A percentile compares a stretch with the other conserved stretches of the same genome.
Evolutionary conservation across 2,329 filamentous ascomycete species (phyloP).

Genomic region (Hypoxylon sp.): DNA sequence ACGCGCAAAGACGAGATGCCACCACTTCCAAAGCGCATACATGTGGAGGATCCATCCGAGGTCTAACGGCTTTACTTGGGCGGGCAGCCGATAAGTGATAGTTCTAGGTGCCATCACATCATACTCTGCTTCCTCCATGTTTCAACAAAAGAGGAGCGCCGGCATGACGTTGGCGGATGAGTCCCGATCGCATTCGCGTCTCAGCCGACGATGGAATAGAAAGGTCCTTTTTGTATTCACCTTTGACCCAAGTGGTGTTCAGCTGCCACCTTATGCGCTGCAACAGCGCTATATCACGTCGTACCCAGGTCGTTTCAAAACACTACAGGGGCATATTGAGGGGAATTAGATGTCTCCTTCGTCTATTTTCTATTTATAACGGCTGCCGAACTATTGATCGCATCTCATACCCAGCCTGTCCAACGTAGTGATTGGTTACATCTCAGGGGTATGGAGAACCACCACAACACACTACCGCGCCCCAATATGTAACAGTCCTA

Average conservation of each 20-base stretch:
- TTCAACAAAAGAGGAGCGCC: conserved; percentile 16
- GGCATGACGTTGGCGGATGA: background rate
- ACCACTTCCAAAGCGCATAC: background rate
- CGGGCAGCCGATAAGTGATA: background rate
- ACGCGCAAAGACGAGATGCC: background rate
- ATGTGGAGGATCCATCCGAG: conserved; percentile 5
- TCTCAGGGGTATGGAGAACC: background rate
- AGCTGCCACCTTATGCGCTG: background rate
- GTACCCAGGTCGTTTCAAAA: conserved; percentile 9
- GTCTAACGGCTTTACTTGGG: background rate
- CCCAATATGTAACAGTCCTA: too few species aligned
- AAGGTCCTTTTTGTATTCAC: conserved; percentile 24
- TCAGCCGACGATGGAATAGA: conserved; percentile 9
- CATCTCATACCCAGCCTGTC: background rate
- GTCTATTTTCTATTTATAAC: background rate
- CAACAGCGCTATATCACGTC: conserved; percentile 16
- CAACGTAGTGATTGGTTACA: background rate
- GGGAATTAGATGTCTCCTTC: background rate
- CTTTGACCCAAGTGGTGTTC: background rate
- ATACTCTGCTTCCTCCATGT: conserved; percentile 19
- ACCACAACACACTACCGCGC: too few species aligned
- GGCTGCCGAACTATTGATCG: background rate
- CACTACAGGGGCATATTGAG: background rate
- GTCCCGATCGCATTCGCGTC: conserved; percentile 4
- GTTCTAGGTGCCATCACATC: conserved; percentile 23